Conservation (phyloP, 805 yeast species). For the Komagataella pastoris region DNA sequence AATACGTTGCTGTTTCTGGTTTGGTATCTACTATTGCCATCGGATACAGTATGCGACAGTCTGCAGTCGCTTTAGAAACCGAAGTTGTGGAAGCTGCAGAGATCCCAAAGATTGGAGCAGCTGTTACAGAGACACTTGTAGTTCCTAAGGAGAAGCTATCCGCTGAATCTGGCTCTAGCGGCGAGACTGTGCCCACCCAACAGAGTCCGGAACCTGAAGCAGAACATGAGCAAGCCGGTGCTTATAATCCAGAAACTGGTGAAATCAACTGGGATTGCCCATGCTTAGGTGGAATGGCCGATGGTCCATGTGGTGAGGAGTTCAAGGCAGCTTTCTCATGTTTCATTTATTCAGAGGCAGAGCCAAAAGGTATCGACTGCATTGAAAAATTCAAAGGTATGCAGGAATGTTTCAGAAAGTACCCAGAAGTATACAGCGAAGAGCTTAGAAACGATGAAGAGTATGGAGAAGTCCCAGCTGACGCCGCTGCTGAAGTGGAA, state of each 20-base stretch:
- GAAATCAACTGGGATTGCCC: slow-evolving; percentile 99
- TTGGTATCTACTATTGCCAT: neutral
- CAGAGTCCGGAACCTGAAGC: neutral
- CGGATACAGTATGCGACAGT: neutral
- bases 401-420: slow-evolving; percentile 87
- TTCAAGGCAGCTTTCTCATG: slow-evolving; percentile 91
- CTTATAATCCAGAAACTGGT: slow-evolving; percentile 93
- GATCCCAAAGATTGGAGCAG: neutral
- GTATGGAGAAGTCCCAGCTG: slow-evolving; percentile 12
- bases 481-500: neutral
- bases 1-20: neutral
- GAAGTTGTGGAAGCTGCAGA: neutral
- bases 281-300: slow-evolving; percentile 98
- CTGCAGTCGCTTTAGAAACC: neutral
- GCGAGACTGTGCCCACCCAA: neutral
- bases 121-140: neutral
- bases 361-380: slow-evolving; percentile 95
- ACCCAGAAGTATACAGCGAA: slow-evolving; percentile 91
- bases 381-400: slow-evolving; percentile 78
- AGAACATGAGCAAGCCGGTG: slow-evolving; percentile 39
- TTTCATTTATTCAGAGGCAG: slow-evolving; percentile 85
- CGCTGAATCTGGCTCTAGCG: neutral
- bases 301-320: slow-evolving; percentile 97
- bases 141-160: neutral
- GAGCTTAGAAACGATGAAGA: slow-evolving; percentile 75